These are phyloP conservation scores for Alternaria gaisen DNA, from an alignment of 2,329 filamentous ascomycete genomes.

Conservation along the genomic window DNA sequence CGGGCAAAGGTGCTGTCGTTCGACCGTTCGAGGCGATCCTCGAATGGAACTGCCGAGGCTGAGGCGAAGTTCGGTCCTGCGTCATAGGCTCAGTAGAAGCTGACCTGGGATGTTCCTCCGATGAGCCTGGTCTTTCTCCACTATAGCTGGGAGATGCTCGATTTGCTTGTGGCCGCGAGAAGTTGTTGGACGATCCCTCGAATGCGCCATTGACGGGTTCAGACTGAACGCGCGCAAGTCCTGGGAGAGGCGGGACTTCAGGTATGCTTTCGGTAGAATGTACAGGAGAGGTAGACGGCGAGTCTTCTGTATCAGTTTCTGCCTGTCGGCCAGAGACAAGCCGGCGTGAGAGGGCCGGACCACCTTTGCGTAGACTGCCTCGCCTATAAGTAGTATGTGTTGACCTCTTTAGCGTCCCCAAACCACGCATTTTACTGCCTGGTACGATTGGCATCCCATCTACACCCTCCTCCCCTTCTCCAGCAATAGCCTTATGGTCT, in stretches of 20 bases:
- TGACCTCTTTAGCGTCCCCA: slow-evolving; percentile 83
- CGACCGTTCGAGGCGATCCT: slow-evolving; percentile 65
- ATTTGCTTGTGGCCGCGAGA: slow-evolving; percentile 64
- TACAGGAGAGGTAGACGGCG: slow-evolving; percentile 60
- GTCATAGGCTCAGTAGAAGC: slow-evolving; percentile 32
- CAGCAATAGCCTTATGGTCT: slow-evolving; percentile 51
- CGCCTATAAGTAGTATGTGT: slow-evolving; percentile 91
- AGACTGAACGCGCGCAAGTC: slow-evolving; percentile 71
- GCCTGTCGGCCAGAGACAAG: slow-evolving; percentile 64
- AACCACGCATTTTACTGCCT: slow-evolving; percentile 73
- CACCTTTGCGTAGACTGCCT: slow-evolving; percentile 83
- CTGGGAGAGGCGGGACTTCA: slow-evolving; percentile 53
- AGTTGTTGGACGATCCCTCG: slow-evolving; percentile 58
- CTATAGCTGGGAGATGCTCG: slow-evolving; percentile 35
- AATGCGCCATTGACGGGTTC: slow-evolving; percentile 65
- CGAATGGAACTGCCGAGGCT: slow-evolving; percentile 64
- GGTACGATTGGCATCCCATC: slow-evolving; percentile 78
- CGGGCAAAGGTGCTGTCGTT: slow-evolving; percentile 62
- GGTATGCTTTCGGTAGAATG: slow-evolving; percentile 39
- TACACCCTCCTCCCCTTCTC: slow-evolving; percentile 44
- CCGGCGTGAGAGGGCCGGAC: slow-evolving; percentile 78
- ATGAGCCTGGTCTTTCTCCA: slow-evolving; percentile 34
- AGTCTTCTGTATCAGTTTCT: slow-evolving; percentile 68
- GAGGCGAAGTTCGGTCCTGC: slow-evolving; percentile 45
- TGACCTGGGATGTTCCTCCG: slow-evolving; percentile 34